Evolutionary conservation across 139 green algal genomes (phyloP), one percentile per base, ranked within the genome.

Genomic region (Chlamydomonas schloesseri): DNA sequence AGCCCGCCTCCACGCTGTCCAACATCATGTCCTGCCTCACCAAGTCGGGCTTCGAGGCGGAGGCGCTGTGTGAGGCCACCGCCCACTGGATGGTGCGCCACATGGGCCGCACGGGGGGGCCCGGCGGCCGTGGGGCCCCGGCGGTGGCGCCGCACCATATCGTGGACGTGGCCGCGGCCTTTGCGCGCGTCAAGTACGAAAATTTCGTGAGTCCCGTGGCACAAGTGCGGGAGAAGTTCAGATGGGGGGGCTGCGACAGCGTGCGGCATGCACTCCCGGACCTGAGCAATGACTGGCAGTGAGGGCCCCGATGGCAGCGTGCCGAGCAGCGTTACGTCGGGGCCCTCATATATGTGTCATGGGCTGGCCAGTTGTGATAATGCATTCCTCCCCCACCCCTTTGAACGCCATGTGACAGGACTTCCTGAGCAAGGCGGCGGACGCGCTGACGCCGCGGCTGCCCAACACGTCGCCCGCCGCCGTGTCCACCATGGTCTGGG

Each of bases 1-100:
- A 84, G 78, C 24, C 64, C n/a, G 31, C 64, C 78, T 84, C 78
- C 78, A 84, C 78, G 14, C 78, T 84, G 26, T 74, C 64, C 78
- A 84, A 84, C 42, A 84, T 84, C 64, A 9, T 84, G 33, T 47
- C 11, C 23, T 84, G 64, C 65, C 42, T 84, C 8, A 37, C 64
- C 64, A 57, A 71, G 64, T n/a, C 74, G 46, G 64, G 78, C 20
- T 67, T 31, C 65, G 64, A 74, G 20, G 34, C 65, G 42, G 64
- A 65, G 64, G 64, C 62, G 64, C 64, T 84, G 64, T 84, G 64
- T 46, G 78, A 84, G n/a, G 64, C 42, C 2, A 18, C 50, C 15
- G 78, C 78, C 15, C 62, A 73, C 37, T 83, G 76, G 76, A 73
- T 83, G 76, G 4, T 83, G 62, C 57, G 71, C 23, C 33, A 62